A percentile compares a stretch with the other conserved stretches of the same genome.
phyloP scores from a whole-genome alignment of 495 filamentous ascomycete genomes.

The Podospora anserina region DNA sequence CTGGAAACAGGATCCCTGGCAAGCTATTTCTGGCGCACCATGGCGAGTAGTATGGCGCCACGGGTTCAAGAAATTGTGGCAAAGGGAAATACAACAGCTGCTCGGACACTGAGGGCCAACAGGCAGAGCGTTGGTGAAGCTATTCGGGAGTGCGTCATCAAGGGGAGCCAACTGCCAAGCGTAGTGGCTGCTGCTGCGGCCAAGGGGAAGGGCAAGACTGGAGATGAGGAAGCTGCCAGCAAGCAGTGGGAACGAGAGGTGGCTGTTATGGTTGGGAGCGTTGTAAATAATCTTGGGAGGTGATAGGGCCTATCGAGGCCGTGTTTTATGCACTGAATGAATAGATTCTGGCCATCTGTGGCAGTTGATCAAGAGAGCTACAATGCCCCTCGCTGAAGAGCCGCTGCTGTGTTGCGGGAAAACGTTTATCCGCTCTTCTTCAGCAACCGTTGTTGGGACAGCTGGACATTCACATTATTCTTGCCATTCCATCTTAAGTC shows the following conservation, averaged over 20 bases:
- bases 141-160: constrained; percentile 77
- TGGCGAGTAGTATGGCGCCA: constrained; percentile 71
- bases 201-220: constrained; percentile 45
- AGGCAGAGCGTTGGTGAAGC: constrained; percentile 70
- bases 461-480: too few relatives aligned
- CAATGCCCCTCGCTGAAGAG: too few relatives aligned
- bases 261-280: constrained; percentile 87
- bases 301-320: background rate
- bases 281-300: constrained; percentile 44
- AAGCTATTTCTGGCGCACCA: constrained; percentile 85
- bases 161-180: constrained; percentile 60
- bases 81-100: constrained; percentile 77
- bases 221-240: constrained; percentile 27
- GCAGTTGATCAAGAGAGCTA: too few relatives aligned
- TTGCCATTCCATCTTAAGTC: too few relatives aligned
- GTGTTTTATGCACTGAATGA: too few relatives aligned
- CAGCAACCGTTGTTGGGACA: too few relatives aligned
- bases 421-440: too few relatives aligned
- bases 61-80: constrained; percentile 79
- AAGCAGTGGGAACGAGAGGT: constrained; percentile 80
- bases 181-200: constrained; percentile 33
- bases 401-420: too few relatives aligned
- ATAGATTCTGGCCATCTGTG: too few relatives aligned
- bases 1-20: constrained; percentile 85
- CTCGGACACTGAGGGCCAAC: constrained; percentile 74